A percentile compares a stretch with the other conserved stretches of the same genome.
phyloP scores from a whole-genome alignment of 192 early-diverging fungal genomes.

The Thamnidium elegans region DNA sequence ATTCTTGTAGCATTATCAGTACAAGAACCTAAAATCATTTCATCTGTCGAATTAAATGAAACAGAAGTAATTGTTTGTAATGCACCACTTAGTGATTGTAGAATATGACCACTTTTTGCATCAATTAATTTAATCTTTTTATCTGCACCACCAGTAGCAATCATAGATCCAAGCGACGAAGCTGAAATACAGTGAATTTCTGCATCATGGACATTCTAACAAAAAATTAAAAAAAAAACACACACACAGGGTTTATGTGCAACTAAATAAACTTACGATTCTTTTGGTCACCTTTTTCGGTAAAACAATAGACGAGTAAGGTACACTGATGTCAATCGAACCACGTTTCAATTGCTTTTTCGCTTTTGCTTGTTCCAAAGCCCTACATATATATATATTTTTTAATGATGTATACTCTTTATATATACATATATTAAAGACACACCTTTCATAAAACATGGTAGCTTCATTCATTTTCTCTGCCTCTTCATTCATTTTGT shows the following conservation, averaged over 20 bases:
- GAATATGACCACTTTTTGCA: constrained; percentile 62
- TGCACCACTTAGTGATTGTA: constrained; percentile 72
- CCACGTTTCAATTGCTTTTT: neutral
- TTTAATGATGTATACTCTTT: too few relatives aligned
- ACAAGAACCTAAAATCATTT: constrained; percentile 73
- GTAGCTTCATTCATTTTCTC: constrained; percentile 93
- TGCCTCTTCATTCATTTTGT: constrained; percentile 87
- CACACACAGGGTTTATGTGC: neutral
- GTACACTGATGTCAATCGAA: neutral
- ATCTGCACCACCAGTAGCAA: constrained; percentile 81
- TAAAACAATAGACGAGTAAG: constrained; percentile 24
- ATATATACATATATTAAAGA: neutral
- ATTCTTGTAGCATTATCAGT: constrained; percentile 90
- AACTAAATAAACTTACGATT: constrained; percentile 26
- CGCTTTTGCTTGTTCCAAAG: neutral
- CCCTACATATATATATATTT: neutral
- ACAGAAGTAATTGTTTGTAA: constrained; percentile 84
- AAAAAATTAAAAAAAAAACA: constrained; percentile 2
- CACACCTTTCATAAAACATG: constrained; percentile 78
- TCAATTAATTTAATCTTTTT: constrained; percentile 80
- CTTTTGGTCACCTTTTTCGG: constrained; percentile 42
- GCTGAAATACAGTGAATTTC: constrained; percentile 84
- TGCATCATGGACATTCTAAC: constrained; percentile 62
- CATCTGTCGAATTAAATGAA: constrained; percentile 66
- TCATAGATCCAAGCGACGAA: constrained; percentile 60